A percentile compares a stretch with the other conserved stretches of the same genome.
Conservation (phyloP, 345 rosid genomes). For the Citrus medica region DNA sequence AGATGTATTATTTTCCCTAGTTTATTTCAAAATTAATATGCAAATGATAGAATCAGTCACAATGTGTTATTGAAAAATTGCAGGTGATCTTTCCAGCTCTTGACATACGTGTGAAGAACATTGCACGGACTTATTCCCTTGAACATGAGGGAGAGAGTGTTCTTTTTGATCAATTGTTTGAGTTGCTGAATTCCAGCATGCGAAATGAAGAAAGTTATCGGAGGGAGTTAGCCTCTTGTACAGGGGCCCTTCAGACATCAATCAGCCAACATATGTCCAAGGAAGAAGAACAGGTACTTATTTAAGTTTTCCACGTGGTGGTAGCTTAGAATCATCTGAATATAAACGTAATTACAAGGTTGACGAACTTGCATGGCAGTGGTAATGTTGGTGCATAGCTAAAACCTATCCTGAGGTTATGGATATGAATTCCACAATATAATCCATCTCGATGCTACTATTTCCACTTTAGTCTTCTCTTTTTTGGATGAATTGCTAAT, state of each 20-base stretch:
- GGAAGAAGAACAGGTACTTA: slow-evolving; percentile 84
- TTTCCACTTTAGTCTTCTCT: background rate
- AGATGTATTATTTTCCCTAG: background rate
- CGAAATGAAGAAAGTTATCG: slow-evolving; percentile 54
- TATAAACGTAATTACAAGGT: slow-evolving; percentile 2
- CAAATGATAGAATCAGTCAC: background rate
- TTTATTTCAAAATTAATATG: background rate
- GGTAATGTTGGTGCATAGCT: background rate
- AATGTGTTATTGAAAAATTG: slow-evolving; percentile 8
- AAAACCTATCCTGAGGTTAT: background rate
- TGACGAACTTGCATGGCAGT: background rate
- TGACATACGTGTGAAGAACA: slow-evolving; percentile 85
- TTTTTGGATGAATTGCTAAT: background rate
- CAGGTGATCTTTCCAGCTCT: slow-evolving; percentile 91
- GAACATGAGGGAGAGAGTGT: slow-evolving; percentile 86
- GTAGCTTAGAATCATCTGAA: background rate
- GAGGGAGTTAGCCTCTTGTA: slow-evolving; percentile 74
- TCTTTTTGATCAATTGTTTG: slow-evolving; percentile 68
- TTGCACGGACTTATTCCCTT: slow-evolving; percentile 79
- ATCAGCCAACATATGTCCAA: slow-evolving; percentile 88
- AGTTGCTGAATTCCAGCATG: slow-evolving; percentile 57
- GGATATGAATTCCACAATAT: background rate
- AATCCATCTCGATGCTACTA: background rate
- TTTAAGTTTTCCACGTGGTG: background rate
- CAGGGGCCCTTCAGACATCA: slow-evolving; percentile 81